These are phyloP conservation scores for Apocynum venetum DNA, from an alignment of 257 asterid species.

Conservation along the genomic window DNA sequence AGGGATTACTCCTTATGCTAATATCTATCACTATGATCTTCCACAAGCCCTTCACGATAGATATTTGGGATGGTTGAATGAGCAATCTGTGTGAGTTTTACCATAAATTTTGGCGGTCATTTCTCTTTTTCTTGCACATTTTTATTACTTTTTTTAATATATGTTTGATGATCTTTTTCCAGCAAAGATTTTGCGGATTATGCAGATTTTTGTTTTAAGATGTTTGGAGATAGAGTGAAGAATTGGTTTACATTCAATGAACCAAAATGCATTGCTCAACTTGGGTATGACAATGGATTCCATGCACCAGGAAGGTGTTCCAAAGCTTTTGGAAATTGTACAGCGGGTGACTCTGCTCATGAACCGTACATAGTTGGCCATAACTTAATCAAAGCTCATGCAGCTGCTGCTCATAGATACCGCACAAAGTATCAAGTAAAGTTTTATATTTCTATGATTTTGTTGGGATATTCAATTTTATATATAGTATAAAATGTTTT, in stretches of 20 bases:
- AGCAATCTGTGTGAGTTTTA: conserved; percentile 61
- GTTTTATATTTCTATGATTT: not conserved
- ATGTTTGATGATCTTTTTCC: conserved; percentile 15
- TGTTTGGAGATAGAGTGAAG: conserved; percentile 86
- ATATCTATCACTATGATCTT: conserved; percentile 87
- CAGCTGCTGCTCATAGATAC: conserved; percentile 67
- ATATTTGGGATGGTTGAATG: conserved; percentile 74
- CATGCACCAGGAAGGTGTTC: conserved; percentile 93
- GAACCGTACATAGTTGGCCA: conserved; percentile 90
- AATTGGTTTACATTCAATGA: conserved; percentile 90
- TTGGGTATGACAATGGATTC: conserved; percentile 73
- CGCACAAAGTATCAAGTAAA: conserved; percentile 62
- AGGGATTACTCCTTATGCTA: conserved; percentile 92
- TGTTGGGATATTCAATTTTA: not conserved
- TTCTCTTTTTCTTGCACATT: not conserved
- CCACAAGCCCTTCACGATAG: conserved; percentile 88
- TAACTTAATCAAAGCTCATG: conserved; percentile 66
- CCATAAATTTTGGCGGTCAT: not conserved
- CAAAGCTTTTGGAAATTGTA: conserved; percentile 70
- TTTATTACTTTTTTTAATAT: not conserved
- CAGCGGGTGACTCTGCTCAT: conserved; percentile 64
- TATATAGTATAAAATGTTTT: not conserved
- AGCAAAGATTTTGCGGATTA: conserved; percentile 87
- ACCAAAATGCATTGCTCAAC: conserved; percentile 75
- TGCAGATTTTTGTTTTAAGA: conserved; percentile 86